Conservation (phyloP, 2,329 filamentous ascomycete species). For the Periconia digitata region DNA sequence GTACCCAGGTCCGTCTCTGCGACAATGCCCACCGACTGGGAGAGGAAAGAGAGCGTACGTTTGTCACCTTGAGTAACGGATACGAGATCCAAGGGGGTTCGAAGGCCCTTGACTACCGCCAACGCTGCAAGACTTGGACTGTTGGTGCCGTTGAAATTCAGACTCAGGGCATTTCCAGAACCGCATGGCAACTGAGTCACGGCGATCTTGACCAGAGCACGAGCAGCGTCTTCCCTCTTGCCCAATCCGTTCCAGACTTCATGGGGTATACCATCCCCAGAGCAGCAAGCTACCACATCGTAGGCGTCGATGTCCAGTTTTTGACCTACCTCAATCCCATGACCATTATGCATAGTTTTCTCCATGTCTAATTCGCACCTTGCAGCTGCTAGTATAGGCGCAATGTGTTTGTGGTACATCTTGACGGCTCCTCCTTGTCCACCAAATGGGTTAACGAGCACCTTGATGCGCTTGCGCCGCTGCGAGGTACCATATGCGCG, state of each 20-base stretch:
- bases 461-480: constrained; percentile 75
- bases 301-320: constrained; percentile 75
- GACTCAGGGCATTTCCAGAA: constrained; percentile 90
- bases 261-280: constrained; percentile 87
- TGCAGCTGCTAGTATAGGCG: constrained; percentile 81
- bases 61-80: constrained; percentile 81
- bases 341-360: constrained; percentile 69
- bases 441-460: constrained; percentile 88
- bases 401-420: constrained; percentile 73
- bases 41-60: constrained; percentile 82
- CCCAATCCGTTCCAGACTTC: constrained; percentile 94
- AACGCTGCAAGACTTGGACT: constrained; percentile 75
- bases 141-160: constrained; percentile 83
- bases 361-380: constrained; percentile 74
- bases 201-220: constrained; percentile 74
- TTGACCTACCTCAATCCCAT: constrained; percentile 76
- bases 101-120: constrained; percentile 81
- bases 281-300: constrained; percentile 86
- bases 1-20: constrained; percentile 90
- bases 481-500: constrained; percentile 71
- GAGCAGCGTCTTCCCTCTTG: constrained; percentile 71
- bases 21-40: constrained; percentile 84
- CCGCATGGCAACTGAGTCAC: constrained; percentile 89
- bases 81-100: constrained; percentile 81
- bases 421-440: constrained; percentile 77